Evolutionary conservation across 805 yeast genomes (phyloP).

Genomic region (Saccharomyces jurei): DNA sequence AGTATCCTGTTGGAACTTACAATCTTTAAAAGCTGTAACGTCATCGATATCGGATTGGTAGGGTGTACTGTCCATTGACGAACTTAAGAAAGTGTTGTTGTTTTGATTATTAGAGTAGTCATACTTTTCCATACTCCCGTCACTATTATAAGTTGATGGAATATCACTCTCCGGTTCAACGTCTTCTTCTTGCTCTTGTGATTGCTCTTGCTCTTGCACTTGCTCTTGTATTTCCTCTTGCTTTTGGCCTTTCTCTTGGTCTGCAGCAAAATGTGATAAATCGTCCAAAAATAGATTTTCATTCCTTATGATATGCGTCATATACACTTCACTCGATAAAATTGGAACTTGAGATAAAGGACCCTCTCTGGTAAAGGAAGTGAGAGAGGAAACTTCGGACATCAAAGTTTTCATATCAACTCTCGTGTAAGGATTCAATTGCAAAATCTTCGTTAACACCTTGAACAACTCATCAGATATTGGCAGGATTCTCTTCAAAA

Average conservation of each 20-base stretch:
- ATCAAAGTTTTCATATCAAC: slow-evolving; percentile 16
- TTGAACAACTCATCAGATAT: slow-evolving; percentile 53
- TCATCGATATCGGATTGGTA: slow-evolving; percentile 10
- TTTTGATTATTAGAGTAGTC: neutral
- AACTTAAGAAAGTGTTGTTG: neutral
- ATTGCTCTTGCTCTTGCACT: neutral
- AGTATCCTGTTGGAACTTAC: neutral
- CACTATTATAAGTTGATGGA: slow-evolving; percentile 1
- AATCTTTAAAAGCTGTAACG: neutral
- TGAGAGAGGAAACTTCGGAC: slow-evolving; percentile 17
- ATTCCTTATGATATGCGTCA: slow-evolving; percentile 13
- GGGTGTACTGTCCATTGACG: slow-evolving; percentile 9
- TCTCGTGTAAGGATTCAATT: slow-evolving; percentile 30
- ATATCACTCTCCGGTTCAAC: slow-evolving; percentile 8
- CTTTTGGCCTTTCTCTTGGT: neutral
- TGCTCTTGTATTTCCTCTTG: neutral
- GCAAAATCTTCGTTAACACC: slow-evolving; percentile 35
- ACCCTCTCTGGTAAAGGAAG: slow-evolving; percentile 23
- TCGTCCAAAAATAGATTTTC: slow-evolving; percentile 3
- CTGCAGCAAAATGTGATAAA: neutral
- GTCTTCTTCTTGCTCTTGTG: slow-evolving; percentile 1
- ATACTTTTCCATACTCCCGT: slow-evolving; percentile 2
- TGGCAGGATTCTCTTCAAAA: slow-evolving; percentile 63
- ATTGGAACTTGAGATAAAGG: slow-evolving; percentile 21
- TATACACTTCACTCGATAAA: slow-evolving; percentile 11